Conservation (phyloP, 1,284 basidiomycete genomes). For the Porodaedalea pini region DNA sequence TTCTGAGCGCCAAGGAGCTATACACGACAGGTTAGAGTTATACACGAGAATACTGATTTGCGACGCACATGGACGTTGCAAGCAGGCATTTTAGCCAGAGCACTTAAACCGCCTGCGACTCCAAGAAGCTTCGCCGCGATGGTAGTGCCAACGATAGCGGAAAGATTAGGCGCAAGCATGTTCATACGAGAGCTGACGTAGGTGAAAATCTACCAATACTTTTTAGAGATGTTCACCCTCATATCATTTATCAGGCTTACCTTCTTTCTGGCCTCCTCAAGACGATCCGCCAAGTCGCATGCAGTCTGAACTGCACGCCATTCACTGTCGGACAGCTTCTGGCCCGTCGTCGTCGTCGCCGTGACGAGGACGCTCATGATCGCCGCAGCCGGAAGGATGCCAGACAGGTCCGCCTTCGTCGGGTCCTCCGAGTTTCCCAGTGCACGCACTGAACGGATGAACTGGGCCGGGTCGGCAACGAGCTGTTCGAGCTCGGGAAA, state of each 20-base stretch:
- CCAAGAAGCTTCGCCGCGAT: slow-evolving; percentile 98
- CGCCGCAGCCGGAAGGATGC: slow-evolving; percentile 85
- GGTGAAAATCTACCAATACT: slow-evolving; percentile 74
- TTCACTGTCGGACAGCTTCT: slow-evolving; percentile 62
- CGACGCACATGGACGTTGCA: slow-evolving; percentile 90
- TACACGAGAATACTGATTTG: not conserved
- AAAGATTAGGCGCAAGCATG: slow-evolving; percentile 95
- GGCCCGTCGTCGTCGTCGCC: slow-evolving; percentile 86
- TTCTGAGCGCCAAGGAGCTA: slow-evolving; percentile 92
- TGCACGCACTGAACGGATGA: slow-evolving; percentile 86
- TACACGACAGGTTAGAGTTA: not conserved
- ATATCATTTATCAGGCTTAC: slow-evolving; percentile 35
- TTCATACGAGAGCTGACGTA: slow-evolving; percentile 99
- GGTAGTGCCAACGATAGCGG: slow-evolving; percentile 95
- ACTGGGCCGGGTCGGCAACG: slow-evolving; percentile 88
- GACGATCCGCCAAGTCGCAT: slow-evolving; percentile 80
- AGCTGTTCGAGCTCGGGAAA: slow-evolving; percentile 98
- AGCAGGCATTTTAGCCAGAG: slow-evolving; percentile 90
- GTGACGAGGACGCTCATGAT: slow-evolving; percentile 97
- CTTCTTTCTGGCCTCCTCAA: slow-evolving; percentile 87
- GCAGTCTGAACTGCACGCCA: slow-evolving; percentile 85
- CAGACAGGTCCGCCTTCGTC: slow-evolving; percentile 77
- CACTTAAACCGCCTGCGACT: slow-evolving; percentile 90
- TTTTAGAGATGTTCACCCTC: slow-evolving; percentile 1
- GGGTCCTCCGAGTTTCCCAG: slow-evolving; percentile 88